Percentiles rank a stretch among this genome's conserved stretches.
These are phyloP conservation scores for Exophiala spinifera DNA, from an alignment of 2,329 filamentous ascomycete genomes.

Conservation along the genomic window DNA sequence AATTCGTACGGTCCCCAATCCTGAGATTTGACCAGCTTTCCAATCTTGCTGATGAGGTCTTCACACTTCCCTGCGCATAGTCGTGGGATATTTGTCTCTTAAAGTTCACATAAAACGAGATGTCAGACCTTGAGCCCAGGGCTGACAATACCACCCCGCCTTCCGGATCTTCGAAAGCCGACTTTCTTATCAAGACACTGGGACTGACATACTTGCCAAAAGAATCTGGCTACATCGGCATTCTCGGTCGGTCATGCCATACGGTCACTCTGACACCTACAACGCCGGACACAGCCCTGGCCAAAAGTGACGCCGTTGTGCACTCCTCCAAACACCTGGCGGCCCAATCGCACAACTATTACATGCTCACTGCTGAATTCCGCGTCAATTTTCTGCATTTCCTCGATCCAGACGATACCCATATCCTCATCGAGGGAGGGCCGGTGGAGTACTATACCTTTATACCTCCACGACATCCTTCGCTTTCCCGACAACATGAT, in stretches of 20 bases:
- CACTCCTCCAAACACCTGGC: background rate
- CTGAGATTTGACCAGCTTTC: too few species aligned
- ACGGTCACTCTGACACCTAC: background rate
- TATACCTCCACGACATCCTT: constrained; percentile 1
- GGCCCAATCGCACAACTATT: background rate
- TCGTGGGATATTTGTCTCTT: too few species aligned
- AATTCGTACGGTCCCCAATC: background rate
- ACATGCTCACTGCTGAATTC: background rate
- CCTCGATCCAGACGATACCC: background rate
- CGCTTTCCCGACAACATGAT: background rate
- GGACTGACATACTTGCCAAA: background rate
- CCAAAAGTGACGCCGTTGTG: background rate
- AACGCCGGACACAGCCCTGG: background rate
- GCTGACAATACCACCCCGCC: too few species aligned
- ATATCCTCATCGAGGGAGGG: background rate
- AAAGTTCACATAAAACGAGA: too few species aligned
- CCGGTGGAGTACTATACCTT: constrained; percentile 1
- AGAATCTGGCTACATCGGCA: background rate
- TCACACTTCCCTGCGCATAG: background rate
- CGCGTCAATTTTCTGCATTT: background rate
- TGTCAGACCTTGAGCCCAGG: too few species aligned
- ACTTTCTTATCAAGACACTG: background rate
- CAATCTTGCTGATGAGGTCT: too few species aligned
- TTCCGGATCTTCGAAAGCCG: background rate
- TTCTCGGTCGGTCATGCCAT: background rate